Base-by-base conservation (phyloP, 495 filamentous ascomycete genomes). In the Aspergillus ostianus region DNA sequence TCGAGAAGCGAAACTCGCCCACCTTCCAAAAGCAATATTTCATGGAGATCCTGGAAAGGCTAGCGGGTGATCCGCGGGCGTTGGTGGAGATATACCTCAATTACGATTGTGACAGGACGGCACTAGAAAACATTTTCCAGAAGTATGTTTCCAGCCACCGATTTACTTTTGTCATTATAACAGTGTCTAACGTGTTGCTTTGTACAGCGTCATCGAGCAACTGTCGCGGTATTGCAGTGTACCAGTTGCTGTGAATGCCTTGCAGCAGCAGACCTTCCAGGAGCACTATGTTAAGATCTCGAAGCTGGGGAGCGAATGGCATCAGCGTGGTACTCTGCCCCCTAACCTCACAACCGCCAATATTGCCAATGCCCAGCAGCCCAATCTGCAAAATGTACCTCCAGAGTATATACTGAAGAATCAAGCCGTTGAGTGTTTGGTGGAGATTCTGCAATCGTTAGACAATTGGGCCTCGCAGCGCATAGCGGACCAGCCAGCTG, bases 51-150 rank as follows among this genome's bases (percentile, higher is more conserved):
- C 77, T 99, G 45, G 90, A 91, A 60, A 80, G 93, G 58, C 77
- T 98, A 30, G 90, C 88, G 51, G 87, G 84, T 15, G 93, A 99
- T 68, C 90, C 93, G 5, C 80, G 90, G 44, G 93, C 91, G 0
- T 70, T 99, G 59, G 95, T 99, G 5, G 95, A 99, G 75, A 87
- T 94, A 17, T 99, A 98, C 72, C 84, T 99, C 56, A 99, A 99
- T 70, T 99, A 99, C 64, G 95, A 99, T 67, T 99, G 95, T 73
- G 95, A 98, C 66, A 81, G 92, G 32, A 90, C 90, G 21, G 88
- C 89, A 2, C 80, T 97, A 63, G 95, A 99, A 72, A 98, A 99
- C 66, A 97, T 98, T 67, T 97, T 96, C 73, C 93, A 99, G 71
- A 79, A 81, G 79, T 80, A 66, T 61, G 70, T 61, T 32, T 48